These are phyloP conservation scores for Royoungia palumana DNA, from an alignment of 768 basidiomycete species.

Conservation along the genomic window DNA sequence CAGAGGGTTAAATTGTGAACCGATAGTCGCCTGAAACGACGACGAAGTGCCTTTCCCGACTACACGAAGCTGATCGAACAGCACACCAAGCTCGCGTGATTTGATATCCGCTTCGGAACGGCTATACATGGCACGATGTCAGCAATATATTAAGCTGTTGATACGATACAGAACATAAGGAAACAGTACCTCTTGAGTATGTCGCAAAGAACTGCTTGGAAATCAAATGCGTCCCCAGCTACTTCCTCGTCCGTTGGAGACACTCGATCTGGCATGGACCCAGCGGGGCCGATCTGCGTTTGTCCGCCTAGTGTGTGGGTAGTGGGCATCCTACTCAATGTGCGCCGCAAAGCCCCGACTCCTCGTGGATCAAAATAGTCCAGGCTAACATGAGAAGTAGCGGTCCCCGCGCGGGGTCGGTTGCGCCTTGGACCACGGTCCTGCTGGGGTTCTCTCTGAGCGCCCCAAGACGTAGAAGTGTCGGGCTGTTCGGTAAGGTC, in stretches of 20 bases:
- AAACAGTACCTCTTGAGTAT: conserved; percentile 21
- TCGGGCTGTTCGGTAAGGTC: conserved; percentile 3
- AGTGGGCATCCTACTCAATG: conserved; percentile 15
- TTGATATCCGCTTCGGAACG: conserved; percentile 48
- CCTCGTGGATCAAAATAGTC: conserved; percentile 56
- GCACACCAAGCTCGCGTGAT: conserved; percentile 55
- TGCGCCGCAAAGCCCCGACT: conserved; percentile 27
- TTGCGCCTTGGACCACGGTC: not conserved
- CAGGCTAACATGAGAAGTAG: conserved; percentile 37
- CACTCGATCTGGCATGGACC: not conserved
- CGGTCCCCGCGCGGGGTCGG: conserved; percentile 2
- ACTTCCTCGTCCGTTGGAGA: not conserved
- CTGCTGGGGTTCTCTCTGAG: not conserved
- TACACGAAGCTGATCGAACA: conserved; percentile 57
- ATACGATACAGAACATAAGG: not conserved
- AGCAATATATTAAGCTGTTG: not conserved
- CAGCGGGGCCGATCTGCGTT: not conserved
- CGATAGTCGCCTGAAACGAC: conserved; percentile 55
- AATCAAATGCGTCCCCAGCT: conserved; percentile 29
- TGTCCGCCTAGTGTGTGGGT: conserved; percentile 4
- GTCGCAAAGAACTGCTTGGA: conserved; percentile 26
- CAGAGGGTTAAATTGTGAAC: conserved; percentile 57
- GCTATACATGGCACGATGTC: conserved; percentile 26
- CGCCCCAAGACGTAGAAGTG: not conserved
- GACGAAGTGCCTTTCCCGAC: conserved; percentile 56